These are phyloP conservation scores for Hibiscus syriacus DNA, from an alignment of 345 rosid species.

Conservation along the genomic window DNA sequence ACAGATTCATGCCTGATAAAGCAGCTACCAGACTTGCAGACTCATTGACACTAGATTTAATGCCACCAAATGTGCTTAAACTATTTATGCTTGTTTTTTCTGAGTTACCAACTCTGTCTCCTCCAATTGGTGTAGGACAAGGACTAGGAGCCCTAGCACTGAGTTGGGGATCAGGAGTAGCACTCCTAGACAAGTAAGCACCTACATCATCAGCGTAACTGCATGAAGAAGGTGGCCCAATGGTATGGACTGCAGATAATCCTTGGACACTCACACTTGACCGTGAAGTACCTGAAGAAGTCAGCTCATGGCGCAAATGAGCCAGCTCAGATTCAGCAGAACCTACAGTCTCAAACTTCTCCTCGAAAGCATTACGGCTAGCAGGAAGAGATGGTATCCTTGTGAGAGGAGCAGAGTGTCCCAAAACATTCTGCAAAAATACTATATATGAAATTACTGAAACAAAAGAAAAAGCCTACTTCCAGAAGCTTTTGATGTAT, in stretches of 20 bases:
- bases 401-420: constrained; percentile 32
- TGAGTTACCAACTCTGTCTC: constrained; percentile 43
- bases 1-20: constrained; percentile 74
- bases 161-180: no score
- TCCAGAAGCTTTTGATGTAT: not conserved
- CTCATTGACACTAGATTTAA: constrained; percentile 35
- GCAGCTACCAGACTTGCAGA: constrained; percentile 51
- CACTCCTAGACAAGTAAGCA: constrained; percentile 67
- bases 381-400: constrained; percentile 94
- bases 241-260: constrained; percentile 37
- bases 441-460: not conserved
- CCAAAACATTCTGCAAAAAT: constrained; percentile 54
- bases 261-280: constrained; percentile 40
- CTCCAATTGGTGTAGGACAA: constrained; percentile 73
- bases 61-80: constrained; percentile 50
- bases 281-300: constrained; percentile 27
- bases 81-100: constrained; percentile 52
- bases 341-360: constrained; percentile 34
- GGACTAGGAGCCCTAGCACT: constrained; percentile 83
- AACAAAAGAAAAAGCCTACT: not conserved
- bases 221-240: constrained; percentile 46
- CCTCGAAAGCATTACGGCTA: constrained; percentile 67
- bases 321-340: no score
- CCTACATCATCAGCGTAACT: constrained; percentile 80
- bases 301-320: constrained; percentile 21